A percentile compares a stretch with the other conserved stretches of the same genome.
phyloP scores from a whole-genome alignment of 1,284 basidiomycete genomes.

The Sporisorium exsertum region DNA sequence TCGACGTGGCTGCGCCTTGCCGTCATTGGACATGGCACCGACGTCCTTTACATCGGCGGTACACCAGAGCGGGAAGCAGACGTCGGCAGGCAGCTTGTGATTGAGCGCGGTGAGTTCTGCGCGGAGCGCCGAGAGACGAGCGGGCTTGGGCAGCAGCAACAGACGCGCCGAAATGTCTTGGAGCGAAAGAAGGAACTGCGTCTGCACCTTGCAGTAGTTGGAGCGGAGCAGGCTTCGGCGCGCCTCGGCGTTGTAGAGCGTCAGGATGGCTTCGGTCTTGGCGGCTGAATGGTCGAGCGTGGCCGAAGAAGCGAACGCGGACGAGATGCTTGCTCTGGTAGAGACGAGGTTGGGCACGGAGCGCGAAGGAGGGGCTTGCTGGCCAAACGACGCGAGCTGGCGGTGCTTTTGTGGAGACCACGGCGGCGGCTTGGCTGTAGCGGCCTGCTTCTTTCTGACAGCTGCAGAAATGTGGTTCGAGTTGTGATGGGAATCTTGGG shows the following conservation, averaged over 20 bases:
- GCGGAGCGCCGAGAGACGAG: slow-evolving; percentile 91
- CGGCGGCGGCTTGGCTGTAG: slow-evolving; percentile 17
- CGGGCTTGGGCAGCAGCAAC: slow-evolving; percentile 90
- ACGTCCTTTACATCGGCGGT: slow-evolving; percentile 59
- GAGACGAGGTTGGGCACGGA: slow-evolving; percentile 65
- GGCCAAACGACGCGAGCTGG: slow-evolving; percentile 33
- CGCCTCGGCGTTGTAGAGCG: slow-evolving; percentile 56
- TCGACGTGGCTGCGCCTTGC: slow-evolving; percentile 59
- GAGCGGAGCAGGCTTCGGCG: slow-evolving; percentile 59
- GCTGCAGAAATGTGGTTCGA: slow-evolving; percentile 2
- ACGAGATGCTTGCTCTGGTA: slow-evolving; percentile 72
- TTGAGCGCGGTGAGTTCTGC: slow-evolving; percentile 96
- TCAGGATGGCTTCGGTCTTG: slow-evolving; percentile 50
- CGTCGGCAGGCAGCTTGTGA: slow-evolving; percentile 86
- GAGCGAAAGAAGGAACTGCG: slow-evolving; percentile 87
- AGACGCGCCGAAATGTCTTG: slow-evolving; percentile 94
- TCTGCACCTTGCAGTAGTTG: slow-evolving; percentile 86
- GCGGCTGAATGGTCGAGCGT: slow-evolving; percentile 73
- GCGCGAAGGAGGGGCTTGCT: slow-evolving; percentile 43
- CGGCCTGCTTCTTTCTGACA: slow-evolving; percentile 16
- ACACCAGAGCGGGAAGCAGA: slow-evolving; percentile 99
- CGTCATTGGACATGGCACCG: neutral
- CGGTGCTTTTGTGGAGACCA: slow-evolving; percentile 48
- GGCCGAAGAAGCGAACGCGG: slow-evolving; percentile 67
- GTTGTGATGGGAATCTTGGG: slow-evolving; percentile 7